Percentiles rank a stretch among this genome's conserved stretches.
Conservation (phyloP, 202 grass and related monocot genomes). For the Hordeum pubiflorum region DNA sequence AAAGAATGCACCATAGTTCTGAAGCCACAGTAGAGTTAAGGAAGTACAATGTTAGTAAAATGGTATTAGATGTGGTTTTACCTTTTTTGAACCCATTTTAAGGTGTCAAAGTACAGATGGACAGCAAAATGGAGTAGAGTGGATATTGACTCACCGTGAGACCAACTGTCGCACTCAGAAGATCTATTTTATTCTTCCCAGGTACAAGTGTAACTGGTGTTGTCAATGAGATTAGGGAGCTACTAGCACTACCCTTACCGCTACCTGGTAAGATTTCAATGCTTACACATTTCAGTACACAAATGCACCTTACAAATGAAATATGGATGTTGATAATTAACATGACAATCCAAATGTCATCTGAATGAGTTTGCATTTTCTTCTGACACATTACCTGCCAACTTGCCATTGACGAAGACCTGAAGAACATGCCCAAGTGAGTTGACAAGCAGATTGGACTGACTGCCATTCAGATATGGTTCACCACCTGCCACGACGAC, state of each 20-base stretch:
- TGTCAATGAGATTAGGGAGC: conserved; percentile 45
- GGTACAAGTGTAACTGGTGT: conserved; percentile 47
- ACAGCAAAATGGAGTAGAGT: conserved; percentile 15
- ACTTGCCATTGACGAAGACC: conserved; percentile 66
- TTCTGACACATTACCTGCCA: conserved; percentile 49
- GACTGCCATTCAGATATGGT: conserved; percentile 70
- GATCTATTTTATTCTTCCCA: conserved; percentile 93
- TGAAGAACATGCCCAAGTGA: conserved; percentile 91
- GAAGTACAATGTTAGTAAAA: not conserved
- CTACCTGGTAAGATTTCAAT: conserved; percentile 54
- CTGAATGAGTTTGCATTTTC: conserved; percentile 1
- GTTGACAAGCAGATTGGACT: conserved; percentile 66
- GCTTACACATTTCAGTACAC: conserved; percentile 15
- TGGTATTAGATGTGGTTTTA: not conserved
- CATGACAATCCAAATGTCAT: not conserved
- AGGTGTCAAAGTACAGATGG: not conserved
- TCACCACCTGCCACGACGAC: conserved; percentile 52
- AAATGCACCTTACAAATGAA: conserved; percentile 17
- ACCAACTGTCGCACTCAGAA: conserved; percentile 90
- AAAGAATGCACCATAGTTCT: conserved; percentile 98
- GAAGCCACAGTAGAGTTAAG: conserved; percentile 4
- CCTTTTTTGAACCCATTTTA: not conserved
- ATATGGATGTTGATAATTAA: not conserved
- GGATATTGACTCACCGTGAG: conserved; percentile 51
- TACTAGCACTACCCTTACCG: conserved; percentile 42